phyloP scores from a whole-genome alignment of 371 early-diverging fungal genomes.

The Actinomortierella ambigua region DNA sequence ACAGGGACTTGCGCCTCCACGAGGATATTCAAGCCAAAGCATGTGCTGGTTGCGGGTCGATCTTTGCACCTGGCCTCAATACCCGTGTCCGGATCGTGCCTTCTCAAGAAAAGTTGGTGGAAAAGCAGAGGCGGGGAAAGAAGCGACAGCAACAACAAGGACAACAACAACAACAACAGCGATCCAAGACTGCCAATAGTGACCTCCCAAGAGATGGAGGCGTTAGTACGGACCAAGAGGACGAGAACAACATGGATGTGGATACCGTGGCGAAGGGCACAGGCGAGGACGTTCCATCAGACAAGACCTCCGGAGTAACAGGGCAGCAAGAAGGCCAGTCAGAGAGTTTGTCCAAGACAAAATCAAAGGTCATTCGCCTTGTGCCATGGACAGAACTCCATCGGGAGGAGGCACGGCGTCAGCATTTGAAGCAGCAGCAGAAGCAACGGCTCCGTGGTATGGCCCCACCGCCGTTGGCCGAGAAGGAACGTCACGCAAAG shows the following conservation, averaged over 20 bases:
- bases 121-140: slow-evolving; percentile 15
- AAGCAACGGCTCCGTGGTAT: background rate
- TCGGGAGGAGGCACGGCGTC: slow-evolving; percentile 18
- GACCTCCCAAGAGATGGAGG: no score
- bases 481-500: slow-evolving; percentile 11
- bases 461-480: slow-evolving; percentile 1
- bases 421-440: slow-evolving; percentile 6
- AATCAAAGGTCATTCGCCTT: slow-evolving; percentile 18
- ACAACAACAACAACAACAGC: background rate
- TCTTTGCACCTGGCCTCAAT: slow-evolving; percentile 40
- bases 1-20: slow-evolving; percentile 27
- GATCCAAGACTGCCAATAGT: background rate
- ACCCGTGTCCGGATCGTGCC: slow-evolving; percentile 27
- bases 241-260: background rate
- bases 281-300: background rate
- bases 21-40: slow-evolving; percentile 38
- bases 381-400: slow-evolving; percentile 18
- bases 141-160: background rate
- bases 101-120: slow-evolving; percentile 8
- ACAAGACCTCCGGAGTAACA: no score
- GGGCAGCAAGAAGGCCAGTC: background rate
- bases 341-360: background rate
- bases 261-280: background rate
- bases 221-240: no score
- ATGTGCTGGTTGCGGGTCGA: slow-evolving; percentile 42